These are phyloP conservation scores for Tetrapisispora pingtungensis DNA, from an alignment of 805 yeast genomes.

Conservation along the genomic window DNA sequence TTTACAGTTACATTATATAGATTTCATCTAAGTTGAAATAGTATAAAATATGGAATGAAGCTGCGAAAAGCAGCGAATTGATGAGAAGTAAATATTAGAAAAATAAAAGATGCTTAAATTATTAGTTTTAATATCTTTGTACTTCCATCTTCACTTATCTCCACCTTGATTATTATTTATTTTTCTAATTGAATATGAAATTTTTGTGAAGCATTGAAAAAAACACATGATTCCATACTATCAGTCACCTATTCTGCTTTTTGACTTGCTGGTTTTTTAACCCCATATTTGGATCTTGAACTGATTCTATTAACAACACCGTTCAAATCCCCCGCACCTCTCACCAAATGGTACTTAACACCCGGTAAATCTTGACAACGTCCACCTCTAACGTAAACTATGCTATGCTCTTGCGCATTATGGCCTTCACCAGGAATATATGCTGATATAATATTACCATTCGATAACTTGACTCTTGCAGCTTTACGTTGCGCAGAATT, in stretches of 20 bases:
- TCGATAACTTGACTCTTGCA: slow-evolving; percentile 84
- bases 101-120: too few species aligned
- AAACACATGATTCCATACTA: too few species aligned
- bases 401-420: slow-evolving; percentile 95
- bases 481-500: slow-evolving; percentile 97
- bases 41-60: too few species aligned
- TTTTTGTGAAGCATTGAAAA: too few species aligned
- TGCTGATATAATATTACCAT: slow-evolving; percentile 81
- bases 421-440: slow-evolving; percentile 99
- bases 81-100: too few species aligned
- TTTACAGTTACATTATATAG: too few species aligned
- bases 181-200: too few species aligned
- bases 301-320: slow-evolving; percentile 91
- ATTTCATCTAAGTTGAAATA: too few species aligned
- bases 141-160: too few species aligned
- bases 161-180: too few species aligned
- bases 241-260: not conserved
- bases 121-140: too few species aligned
- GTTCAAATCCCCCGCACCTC: slow-evolving; percentile 88
- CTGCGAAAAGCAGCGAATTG: too few species aligned
- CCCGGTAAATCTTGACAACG: slow-evolving; percentile 97
- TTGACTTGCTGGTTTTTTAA: slow-evolving; percentile 54
- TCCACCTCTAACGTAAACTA: slow-evolving; percentile 95
- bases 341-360: slow-evolving; percentile 84
- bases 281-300: slow-evolving; percentile 90